A percentile compares a stretch with the other conserved stretches of the same genome.
These are phyloP conservation scores for Cydonia oblonga DNA, from an alignment of 331 rosid species.

Conservation along the genomic window DNA sequence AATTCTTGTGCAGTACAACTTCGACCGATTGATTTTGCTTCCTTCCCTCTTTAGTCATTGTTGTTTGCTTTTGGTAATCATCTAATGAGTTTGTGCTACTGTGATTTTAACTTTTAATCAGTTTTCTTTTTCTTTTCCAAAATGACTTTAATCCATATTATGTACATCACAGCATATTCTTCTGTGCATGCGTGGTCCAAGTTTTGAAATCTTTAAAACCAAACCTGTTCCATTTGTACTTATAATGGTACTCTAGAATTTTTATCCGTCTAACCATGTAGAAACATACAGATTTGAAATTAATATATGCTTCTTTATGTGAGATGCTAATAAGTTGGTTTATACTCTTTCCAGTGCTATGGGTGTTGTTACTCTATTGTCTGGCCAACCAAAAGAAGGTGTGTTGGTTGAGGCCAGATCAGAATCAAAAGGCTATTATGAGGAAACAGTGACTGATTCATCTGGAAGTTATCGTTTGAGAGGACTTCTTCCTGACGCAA, in stretches of 20 bases:
- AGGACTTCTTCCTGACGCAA: constrained; percentile 86
- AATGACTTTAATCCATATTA: neutral
- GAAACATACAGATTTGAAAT: neutral
- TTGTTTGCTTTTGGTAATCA: neutral
- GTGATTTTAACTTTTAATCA: neutral
- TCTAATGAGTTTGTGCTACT: neutral
- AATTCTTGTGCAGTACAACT: neutral
- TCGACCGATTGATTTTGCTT: neutral
- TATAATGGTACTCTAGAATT: neutral
- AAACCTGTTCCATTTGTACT: neutral
- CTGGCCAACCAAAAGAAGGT: constrained; percentile 97
- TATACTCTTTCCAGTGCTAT: constrained; percentile 53
- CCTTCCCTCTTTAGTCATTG: neutral
- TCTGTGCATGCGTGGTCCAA: neutral
- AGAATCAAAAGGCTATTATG: constrained; percentile 81
- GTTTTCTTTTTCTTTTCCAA: neutral
- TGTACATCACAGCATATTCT: constrained; percentile 7
- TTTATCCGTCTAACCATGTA: neutral
- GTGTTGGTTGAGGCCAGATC: constrained; percentile 90
- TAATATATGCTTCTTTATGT: neutral
- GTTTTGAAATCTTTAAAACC: neutral
- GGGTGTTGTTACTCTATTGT: constrained; percentile 61
- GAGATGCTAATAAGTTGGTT: constrained; percentile 13
- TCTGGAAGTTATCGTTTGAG: constrained; percentile 81
- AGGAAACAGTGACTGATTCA: constrained; percentile 85